Percentiles rank a stretch among this genome's conserved stretches.
phyloP scores from a whole-genome alignment of 1,284 basidiomycete genomes.

The Boletellus deceptivus region DNA sequence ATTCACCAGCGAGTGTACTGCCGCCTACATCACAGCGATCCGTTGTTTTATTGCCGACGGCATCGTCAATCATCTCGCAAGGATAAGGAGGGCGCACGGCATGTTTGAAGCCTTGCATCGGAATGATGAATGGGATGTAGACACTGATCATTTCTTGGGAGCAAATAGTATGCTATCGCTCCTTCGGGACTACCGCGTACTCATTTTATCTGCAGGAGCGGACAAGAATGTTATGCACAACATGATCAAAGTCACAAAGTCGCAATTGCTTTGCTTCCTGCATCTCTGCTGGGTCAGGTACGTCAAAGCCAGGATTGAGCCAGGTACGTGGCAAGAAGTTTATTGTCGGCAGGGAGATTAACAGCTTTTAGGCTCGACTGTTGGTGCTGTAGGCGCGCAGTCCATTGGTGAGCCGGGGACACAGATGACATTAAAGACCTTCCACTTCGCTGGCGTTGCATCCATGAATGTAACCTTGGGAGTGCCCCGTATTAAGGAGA shows the following conservation, averaged over 20 bases:
- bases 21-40: conserved; percentile 77
- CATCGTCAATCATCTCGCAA: conserved; percentile 69
- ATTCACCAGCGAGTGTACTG: conserved; percentile 71
- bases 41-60: conserved; percentile 71
- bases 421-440: conserved; percentile 99
- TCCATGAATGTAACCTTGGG: conserved; percentile 99
- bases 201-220: conserved; percentile 41
- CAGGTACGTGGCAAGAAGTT: conserved; percentile 47
- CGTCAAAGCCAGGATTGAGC: conserved; percentile 92
- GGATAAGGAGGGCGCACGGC: conserved; percentile 70
- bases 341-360: background rate
- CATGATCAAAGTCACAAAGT: conserved; percentile 84
- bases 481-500: conserved; percentile 99
- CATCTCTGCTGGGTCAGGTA: conserved; percentile 89
- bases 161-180: conserved; percentile 54
- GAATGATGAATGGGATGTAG: conserved; percentile 74
- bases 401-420: conserved; percentile 99
- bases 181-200: background rate
- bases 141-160: conserved; percentile 76
- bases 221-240: conserved; percentile 82
- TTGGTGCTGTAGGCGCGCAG: conserved; percentile 97
- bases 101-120: conserved; percentile 84
- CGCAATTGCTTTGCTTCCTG: conserved; percentile 80
- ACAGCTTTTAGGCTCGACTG: conserved; percentile 74
- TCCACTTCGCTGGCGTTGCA: conserved; percentile 99